Base-by-base conservation (phyloP, 2,329 filamentous ascomycete species). In the Penicillium sp. region DNA sequence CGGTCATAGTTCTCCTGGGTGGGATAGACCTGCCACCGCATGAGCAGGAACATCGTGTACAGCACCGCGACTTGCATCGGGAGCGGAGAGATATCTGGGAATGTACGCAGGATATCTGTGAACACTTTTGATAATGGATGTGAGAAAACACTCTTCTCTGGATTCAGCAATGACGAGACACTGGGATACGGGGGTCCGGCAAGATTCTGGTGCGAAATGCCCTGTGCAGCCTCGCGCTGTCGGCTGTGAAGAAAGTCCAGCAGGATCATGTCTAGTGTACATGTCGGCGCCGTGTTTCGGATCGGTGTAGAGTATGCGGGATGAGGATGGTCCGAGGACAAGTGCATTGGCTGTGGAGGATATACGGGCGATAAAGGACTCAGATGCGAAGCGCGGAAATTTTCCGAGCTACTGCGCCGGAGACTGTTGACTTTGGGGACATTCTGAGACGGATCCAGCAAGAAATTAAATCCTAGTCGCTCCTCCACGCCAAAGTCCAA, bases 51-150 rank as follows among this genome's bases (percentile, higher is more conserved):
- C 85, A 94, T 93, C 56, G 83, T 70, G 60, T 89, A 93, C 6
- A 94, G 72, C 5, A 86, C 79, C 6, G 84, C 87, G 0, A 93
- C 79, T 53, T 85, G 82, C 64, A 94, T 87, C 0, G 88, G 87
- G 0, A 93, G 72, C n/a, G 73, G 74, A 3, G 75, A 77, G 18
- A 95, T 79, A 51, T 85, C 81, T 0, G 87, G 85, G 52, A 94
- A 93, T n/a, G 83, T 86, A 47, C 77, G 73, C 8, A 94, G 70
- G 41, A 94, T 87, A 60, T 93, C 86, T 28, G 85, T 89, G 57
- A 93, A 85, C 10, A 94, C 76, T 49, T 85, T 85, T 5, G 85
- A 90, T 1, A 94, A 70, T 1, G 85, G 85, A 54, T 94, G 86
- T 1, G 80, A 77, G 52, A 75, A 74, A 6, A 68, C 68, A 43